Evolutionary conservation across 1,139 yeast species (phyloP).

Genomic region (Pneumocystis sp.): DNA sequence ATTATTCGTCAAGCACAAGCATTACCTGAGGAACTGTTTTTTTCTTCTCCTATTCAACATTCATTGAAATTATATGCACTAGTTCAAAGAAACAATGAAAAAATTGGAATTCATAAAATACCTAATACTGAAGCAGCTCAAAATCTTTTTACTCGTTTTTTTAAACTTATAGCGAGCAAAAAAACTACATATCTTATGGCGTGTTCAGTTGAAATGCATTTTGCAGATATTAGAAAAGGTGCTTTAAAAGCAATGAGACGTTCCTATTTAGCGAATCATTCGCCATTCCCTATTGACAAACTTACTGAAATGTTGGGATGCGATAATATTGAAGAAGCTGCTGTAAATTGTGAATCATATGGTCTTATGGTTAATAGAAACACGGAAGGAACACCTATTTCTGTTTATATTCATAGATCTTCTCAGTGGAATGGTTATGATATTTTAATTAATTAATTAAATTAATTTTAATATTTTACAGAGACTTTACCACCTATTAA

Average conservation of each 20-base stretch:
- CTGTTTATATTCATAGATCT: slow-evolving; percentile 7
- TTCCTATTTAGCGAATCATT: slow-evolving; percentile 9
- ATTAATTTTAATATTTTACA: neutral
- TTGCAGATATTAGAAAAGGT: slow-evolving; percentile 63
- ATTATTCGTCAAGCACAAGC: slow-evolving; percentile 61
- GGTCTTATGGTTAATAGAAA: slow-evolving; percentile 4
- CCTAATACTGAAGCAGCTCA: slow-evolving; percentile 45
- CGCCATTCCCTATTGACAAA: slow-evolving; percentile 5
- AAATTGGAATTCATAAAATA: slow-evolving; percentile 40
- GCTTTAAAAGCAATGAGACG: slow-evolving; percentile 47
- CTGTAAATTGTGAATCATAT: slow-evolving; percentile 7
- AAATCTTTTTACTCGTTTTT: slow-evolving; percentile 51
- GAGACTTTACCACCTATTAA: slow-evolving; percentile 3
- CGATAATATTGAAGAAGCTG: slow-evolving; percentile 8
- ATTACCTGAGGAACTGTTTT: slow-evolving; percentile 44
- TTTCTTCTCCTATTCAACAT: slow-evolving; percentile 45
- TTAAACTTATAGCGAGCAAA: slow-evolving; percentile 35
- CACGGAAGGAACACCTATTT: slow-evolving; percentile 3
- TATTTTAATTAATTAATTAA: neutral
- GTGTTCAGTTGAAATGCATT: slow-evolving; percentile 65
- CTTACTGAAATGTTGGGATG: slow-evolving; percentile 8
- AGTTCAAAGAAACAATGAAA: slow-evolving; percentile 43
- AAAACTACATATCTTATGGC: slow-evolving; percentile 56
- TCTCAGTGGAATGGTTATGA: slow-evolving; percentile 7
- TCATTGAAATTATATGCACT: slow-evolving; percentile 58